phyloP scores from a whole-genome alignment of 768 basidiomycete genomes.

The Albatrellus ellisii region DNA sequence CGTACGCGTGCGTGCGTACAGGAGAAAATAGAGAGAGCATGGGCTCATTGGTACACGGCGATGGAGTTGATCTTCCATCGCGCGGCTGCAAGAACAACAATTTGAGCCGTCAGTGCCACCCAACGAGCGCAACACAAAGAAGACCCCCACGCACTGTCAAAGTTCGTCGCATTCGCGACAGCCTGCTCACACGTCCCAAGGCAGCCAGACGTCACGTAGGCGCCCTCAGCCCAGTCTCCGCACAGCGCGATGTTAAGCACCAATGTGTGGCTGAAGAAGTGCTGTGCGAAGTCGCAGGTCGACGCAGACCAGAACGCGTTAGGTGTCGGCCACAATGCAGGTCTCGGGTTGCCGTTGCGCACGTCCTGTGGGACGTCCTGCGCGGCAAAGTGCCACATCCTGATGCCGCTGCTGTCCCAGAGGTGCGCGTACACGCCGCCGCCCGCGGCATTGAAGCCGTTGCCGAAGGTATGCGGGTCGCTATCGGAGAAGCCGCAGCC shows the following conservation, averaged over 20 bases:
- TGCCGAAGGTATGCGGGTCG: not conserved
- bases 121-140: not conserved
- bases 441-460: conserved; percentile 1
- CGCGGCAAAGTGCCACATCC: conserved; percentile 5
- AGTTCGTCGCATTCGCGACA: conserved; percentile 2
- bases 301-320: conserved; percentile 1
- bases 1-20: no score
- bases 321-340: conserved; percentile 1
- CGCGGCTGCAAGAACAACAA: conserved; percentile 1
- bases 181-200: not conserved
- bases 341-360: not conserved
- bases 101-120: not conserved
- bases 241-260: conserved; percentile 6
- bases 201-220: conserved; percentile 3
- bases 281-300: not conserved
- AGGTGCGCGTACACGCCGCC: conserved; percentile 3
- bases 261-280: conserved; percentile 2
- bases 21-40: no score
- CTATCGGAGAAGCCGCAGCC: conserved; percentile 1
- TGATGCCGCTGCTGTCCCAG: not conserved
- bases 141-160: not conserved
- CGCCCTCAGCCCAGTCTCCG: conserved; percentile 6
- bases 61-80: conserved; percentile 6
- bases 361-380: conserved; percentile 6
- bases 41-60: not conserved